Percentiles rank a stretch among this genome's conserved stretches.
These are phyloP conservation scores for Fragilariopsis cylindrus DNA, from an alignment of 108 stramenopile species.

Conservation along the genomic window DNA sequence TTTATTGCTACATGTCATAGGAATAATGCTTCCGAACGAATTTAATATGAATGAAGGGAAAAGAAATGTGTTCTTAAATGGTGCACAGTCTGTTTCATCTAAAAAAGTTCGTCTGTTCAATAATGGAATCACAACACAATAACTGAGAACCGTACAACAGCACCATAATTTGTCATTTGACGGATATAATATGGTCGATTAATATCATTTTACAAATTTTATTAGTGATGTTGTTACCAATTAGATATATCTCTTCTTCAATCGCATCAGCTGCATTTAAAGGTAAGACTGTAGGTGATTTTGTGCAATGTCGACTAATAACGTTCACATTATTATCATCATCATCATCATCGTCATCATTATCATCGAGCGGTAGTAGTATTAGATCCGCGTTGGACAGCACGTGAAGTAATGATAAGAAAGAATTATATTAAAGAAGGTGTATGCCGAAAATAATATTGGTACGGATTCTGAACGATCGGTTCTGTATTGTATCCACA, in stretches of 20 bases:
- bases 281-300: neutral
- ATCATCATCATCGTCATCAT: too few species aligned
- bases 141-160: neutral
- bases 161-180: neutral
- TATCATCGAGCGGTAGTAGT: too few species aligned
- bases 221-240: too few species aligned
- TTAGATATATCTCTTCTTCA: neutral
- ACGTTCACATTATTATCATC: too few species aligned
- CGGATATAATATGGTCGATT: neutral
- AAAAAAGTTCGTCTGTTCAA: too few species aligned
- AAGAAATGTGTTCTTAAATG: neutral
- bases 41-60: neutral
- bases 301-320: neutral
- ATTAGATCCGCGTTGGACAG: neutral
- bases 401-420: slow-evolving; percentile 7
- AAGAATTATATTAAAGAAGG: neutral
- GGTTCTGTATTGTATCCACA: neutral
- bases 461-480: too few species aligned
- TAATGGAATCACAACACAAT: too few species aligned
- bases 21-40: neutral
- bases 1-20: neutral
- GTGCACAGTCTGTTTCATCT: neutral
- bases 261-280: neutral
- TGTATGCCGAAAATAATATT: too few species aligned
- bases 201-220: too few species aligned